Percentiles rank a stretch among this genome's conserved stretches.
Conservation (phyloP, 2,329 filamentous ascomycete species). For the Grosmannia clavigera region DNA sequence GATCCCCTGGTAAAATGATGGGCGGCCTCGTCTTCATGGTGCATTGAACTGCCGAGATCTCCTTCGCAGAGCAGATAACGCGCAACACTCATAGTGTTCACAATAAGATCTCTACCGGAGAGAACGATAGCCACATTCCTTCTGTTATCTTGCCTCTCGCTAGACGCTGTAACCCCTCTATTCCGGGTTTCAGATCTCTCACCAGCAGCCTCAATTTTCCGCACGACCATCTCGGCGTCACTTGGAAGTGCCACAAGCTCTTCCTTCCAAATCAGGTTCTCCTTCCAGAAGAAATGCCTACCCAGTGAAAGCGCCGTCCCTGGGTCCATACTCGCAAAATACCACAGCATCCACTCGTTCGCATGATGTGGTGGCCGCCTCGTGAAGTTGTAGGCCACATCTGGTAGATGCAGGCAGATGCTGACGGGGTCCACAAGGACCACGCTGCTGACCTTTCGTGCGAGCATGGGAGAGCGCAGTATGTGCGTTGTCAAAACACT, state of each 20-base stretch:
- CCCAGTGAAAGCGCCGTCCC: conserved; percentile 52
- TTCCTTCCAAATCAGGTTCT: conserved; percentile 60
- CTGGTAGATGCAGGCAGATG: conserved; percentile 54
- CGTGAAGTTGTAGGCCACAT: conserved; percentile 62
- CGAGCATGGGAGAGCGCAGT: conserved; percentile 34
- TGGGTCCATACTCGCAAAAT: conserved; percentile 56
- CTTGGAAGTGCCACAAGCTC: conserved; percentile 30
- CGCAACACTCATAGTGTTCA: too few relatives aligned
- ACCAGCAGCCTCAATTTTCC: too few relatives aligned
- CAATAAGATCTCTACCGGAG: too few relatives aligned
- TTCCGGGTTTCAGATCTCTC: neutral
- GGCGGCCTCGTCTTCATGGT: too few relatives aligned
- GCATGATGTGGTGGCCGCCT: conserved; percentile 37
- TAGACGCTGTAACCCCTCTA: too few relatives aligned
- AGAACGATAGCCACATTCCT: too few relatives aligned
- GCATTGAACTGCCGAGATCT: too few relatives aligned
- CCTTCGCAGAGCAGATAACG: too few relatives aligned
- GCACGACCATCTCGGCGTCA: too few relatives aligned
- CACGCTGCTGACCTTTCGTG: conserved; percentile 35
- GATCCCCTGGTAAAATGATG: too few relatives aligned
- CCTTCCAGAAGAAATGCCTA: conserved; percentile 58
- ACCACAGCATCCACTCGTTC: conserved; percentile 61
- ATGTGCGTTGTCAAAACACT: conserved; percentile 51
- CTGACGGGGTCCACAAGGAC: conserved; percentile 50
- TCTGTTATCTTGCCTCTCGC: too few relatives aligned